Percentiles rank a stretch among this genome's conserved stretches.
Conservation (phyloP, 768 basidiomycete species). For the Suillus subluteus region DNA sequence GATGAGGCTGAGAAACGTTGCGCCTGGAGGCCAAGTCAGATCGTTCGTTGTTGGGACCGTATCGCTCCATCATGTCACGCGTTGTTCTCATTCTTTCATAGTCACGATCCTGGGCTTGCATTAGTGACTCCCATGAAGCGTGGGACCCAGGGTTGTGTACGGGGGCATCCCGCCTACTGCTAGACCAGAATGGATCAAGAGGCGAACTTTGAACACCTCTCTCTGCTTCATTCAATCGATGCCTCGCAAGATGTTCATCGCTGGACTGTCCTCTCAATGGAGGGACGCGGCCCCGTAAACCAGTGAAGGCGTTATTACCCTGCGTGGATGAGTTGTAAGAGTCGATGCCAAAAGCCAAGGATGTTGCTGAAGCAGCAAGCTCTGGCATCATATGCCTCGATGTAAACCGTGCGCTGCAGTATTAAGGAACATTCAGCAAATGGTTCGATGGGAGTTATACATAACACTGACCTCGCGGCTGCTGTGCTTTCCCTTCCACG, state of each 20-base stretch:
- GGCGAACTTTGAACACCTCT: conserved; percentile 4
- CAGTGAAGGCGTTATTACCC: not conserved
- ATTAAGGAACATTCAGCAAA: not conserved
- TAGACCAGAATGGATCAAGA: conserved; percentile 5
- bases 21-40: conserved; percentile 5
- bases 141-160: not conserved
- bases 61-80: conserved; percentile 7
- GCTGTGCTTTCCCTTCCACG: conserved; percentile 10
- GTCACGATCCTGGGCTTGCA: not conserved
- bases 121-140: not conserved
- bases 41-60: conserved; percentile 1
- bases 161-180: not conserved
- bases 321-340: conserved; percentile 2
- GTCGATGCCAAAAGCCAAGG: conserved; percentile 4
- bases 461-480: conserved; percentile 5
- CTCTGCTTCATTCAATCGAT: conserved; percentile 2
- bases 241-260: conserved; percentile 1
- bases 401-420: not conserved
- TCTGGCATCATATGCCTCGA: conserved; percentile 9
- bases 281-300: not conserved
- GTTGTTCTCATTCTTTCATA: conserved; percentile 4
- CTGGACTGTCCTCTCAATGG: not conserved
- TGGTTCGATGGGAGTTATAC: not conserved
- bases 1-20: not conserved
- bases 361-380: not conserved